Base-by-base conservation (phyloP, 768 basidiomycete species). In the Royoungia palumana region DNA sequence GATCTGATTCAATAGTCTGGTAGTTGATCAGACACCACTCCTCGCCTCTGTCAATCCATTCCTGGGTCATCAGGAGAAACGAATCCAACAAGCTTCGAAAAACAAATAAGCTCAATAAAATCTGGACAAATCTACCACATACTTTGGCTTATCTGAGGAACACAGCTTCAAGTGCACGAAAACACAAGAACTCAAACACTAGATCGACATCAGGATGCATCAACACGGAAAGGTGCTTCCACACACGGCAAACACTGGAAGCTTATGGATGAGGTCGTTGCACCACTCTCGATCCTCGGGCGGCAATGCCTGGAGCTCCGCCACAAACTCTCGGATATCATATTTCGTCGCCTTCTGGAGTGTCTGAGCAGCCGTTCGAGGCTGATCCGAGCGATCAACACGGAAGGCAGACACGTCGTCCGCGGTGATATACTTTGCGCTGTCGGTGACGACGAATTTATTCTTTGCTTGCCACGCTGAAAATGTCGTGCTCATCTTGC, bases 151-250 rank as follows among this genome's bases (percentile, higher is more conserved):
- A 16, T 55, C 57, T 4, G 38, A 22, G 10, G 36, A 46, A 27
- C 65, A 67, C 22, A 65, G 21, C 12, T 48, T 63, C 51, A 65
- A 38, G 40, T 67, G 64, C 35, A 53, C 51, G 9, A 65, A 65
- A 16, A 65, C 37, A 44, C 49, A 58, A 9, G 61, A 60, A 20
- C 55, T 46, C 30, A 65, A 24, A 25, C 55, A 56, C 64, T 67
- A 21, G 30, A 27, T 34, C 2, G 14, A 2, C 35, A 27, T 51
- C 25, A 53, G 28, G 9, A 50, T 44, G 24, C 17, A 17, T 10
- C 16, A 19, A 1, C n/a, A 10, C 4, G 24, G 47, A 12, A 24
- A 9, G 24, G 12, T 13, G 13, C 35, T 21, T 24, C 13, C 43
- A 14, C 59, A 32, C 32, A 63, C 63, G 12, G 56, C 47, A 43